Conservation (phyloP, 805 yeast species). For the Yarrowia osloensis region DNA sequence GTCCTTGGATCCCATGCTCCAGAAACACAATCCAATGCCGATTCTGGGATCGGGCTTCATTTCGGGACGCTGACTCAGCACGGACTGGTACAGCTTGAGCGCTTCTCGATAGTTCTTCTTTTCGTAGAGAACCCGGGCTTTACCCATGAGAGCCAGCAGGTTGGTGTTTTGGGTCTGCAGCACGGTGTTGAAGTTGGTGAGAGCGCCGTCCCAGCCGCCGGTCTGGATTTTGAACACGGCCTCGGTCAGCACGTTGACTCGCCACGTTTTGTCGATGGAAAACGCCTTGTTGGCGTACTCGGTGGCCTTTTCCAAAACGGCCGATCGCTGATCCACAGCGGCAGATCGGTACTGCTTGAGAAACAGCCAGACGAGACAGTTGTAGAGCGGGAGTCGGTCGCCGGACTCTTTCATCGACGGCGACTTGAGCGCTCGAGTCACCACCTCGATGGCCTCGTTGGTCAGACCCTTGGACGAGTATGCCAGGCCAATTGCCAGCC, state of each 20-base stretch:
- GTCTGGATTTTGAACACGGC: conserved; percentile 63
- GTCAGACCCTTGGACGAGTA: conserved; percentile 64
- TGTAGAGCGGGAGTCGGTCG: conserved; percentile 56
- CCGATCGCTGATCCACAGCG: conserved; percentile 33
- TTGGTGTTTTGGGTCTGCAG: conserved; percentile 58
- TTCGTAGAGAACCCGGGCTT: conserved; percentile 76
- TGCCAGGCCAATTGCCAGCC: conserved; percentile 82
- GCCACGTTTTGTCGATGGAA: conserved; percentile 51
- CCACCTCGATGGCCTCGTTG: conserved; percentile 64
- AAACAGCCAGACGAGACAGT: conserved; percentile 72
- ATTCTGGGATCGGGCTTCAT: conserved; percentile 88
- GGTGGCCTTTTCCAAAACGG: conserved; percentile 46
- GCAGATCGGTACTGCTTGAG: conserved; percentile 42
- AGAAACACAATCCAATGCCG: conserved; percentile 92
- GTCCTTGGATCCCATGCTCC: conserved; percentile 77
- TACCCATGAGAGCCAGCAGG: conserved; percentile 75
- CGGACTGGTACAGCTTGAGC: conserved; percentile 79
- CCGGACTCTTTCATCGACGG: conserved; percentile 38
- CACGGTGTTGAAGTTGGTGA: conserved; percentile 65
- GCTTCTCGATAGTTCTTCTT: conserved; percentile 74
- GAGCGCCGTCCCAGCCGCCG: conserved; percentile 69
- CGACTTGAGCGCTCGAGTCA: conserved; percentile 57
- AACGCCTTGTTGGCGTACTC: conserved; percentile 52
- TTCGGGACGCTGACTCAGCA: conserved; percentile 68
- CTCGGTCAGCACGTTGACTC: conserved; percentile 56